Evolutionary conservation across 2,329 filamentous ascomycete genomes (phyloP), one percentile per base, ranked within the genome.

Genomic region (Fusarium protoensiforme): DNA sequence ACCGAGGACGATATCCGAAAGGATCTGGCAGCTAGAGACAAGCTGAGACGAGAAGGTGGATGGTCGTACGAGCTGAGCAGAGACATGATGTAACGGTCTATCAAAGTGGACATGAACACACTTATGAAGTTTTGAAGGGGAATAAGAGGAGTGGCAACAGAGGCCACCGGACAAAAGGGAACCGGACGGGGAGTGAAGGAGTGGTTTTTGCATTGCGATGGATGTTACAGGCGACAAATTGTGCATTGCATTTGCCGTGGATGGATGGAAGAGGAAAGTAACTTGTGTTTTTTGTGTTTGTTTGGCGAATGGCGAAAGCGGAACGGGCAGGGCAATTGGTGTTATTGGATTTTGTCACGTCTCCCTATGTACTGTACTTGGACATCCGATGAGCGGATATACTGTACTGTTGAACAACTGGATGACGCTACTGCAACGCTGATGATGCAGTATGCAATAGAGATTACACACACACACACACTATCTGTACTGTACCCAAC

Each of bases 1-100:
- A 98, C 95, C 0, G 92, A 95, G 74, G 95, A 97, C 67, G 95
- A 98, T 79, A 94, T 97, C 78, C 86, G 90, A 62, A 93, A 90
- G 79, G 95, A 98, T 83, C 84, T 93, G 76, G 92, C 93, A 69
- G 93, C 93, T 65, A 88, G 95, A 70, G 93, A 97, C 82, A 90
- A 92, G 79, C 87, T 98, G 80, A 89, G 93, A 60, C 87, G 92
- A 70, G 94, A 98, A 75, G 95, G 95, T 6, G 94, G 93, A 1
- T 98, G 95, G 95, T 91, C 89, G 56, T 96, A 93, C 80, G 89
- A 90, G 74, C 83, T 89, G 78, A 85, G 86, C 73, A 83, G 82
- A 75, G 85, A 87, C 27, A 82, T 85, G 82, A 78, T 82, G 65
- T 87, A 75, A 77, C 65, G 65, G 59, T 57, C 56, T 46, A 61